A percentile compares a stretch with the other conserved stretches of the same genome.
Conservation (phyloP, 768 basidiomycete genomes). For the Chlorophyllum brunneum region DNA sequence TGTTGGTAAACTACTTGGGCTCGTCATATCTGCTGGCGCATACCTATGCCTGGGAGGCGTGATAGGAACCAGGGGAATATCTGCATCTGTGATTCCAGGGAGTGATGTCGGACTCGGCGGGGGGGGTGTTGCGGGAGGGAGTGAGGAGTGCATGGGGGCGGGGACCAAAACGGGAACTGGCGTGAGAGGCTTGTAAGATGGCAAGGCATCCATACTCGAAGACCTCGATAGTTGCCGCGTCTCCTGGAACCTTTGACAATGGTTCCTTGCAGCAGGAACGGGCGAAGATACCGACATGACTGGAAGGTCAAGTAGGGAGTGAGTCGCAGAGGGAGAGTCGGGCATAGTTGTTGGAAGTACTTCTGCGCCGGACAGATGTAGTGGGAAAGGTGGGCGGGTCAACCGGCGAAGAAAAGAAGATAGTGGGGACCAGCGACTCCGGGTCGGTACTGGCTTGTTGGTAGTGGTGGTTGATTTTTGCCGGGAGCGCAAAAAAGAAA, state of each 20-base stretch:
- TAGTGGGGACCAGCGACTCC: conserved; percentile 9
- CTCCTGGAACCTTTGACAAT: neutral
- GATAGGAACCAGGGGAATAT: conserved; percentile 7
- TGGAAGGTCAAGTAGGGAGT: conserved; percentile 6
- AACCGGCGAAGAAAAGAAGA: conserved; percentile 4
- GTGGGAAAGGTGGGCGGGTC: conserved; percentile 7
- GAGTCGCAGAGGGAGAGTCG: conserved; percentile 1
- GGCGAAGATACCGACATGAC: neutral
- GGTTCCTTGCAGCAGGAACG: neutral
- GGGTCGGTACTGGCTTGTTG: neutral
- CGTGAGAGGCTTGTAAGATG: conserved; percentile 6
- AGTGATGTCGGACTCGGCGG: conserved; percentile 4
- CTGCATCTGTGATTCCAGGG: neutral
- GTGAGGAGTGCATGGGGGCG: neutral
- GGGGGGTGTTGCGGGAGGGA: conserved; percentile 5
- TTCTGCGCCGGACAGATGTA: conserved; percentile 7
- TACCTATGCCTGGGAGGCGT: neutral
- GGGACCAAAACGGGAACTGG: conserved; percentile 9
- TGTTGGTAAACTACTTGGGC: conserved; percentile 1
- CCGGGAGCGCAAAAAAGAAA: conserved; percentile 1
- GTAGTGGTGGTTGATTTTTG: neutral
- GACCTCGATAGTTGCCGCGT: neutral
- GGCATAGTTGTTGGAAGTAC: conserved; percentile 7
- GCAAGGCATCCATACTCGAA: conserved; percentile 8
- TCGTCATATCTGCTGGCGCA: neutral